Conservation (phyloP, 163 green algal species). For the Coccomyxa subellipsoidea region DNA sequence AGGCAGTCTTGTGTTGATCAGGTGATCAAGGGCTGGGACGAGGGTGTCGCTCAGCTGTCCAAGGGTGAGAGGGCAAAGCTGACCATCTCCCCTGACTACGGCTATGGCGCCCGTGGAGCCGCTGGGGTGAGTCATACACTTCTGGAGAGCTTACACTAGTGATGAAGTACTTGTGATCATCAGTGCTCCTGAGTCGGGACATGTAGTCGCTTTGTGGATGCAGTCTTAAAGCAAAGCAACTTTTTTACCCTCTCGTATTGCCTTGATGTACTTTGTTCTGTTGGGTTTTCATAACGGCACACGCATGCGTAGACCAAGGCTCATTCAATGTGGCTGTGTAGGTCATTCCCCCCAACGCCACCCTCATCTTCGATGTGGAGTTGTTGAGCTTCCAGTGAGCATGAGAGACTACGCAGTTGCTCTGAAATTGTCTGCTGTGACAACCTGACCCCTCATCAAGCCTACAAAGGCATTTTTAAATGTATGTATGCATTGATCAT, state of each 20-base stretch:
- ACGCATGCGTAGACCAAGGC: too few relatives aligned
- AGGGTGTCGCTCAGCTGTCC: constrained; percentile 64
- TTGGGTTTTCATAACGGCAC: neutral
- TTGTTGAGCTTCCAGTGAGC: constrained; percentile 45
- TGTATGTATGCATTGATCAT: too few relatives aligned
- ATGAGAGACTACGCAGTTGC: neutral
- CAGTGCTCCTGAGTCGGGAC: too few relatives aligned
- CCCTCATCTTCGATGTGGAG: constrained; percentile 83
- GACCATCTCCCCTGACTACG: constrained; percentile 67
- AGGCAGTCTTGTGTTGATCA: too few relatives aligned
- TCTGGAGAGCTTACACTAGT: too few relatives aligned
- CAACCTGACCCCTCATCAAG: too few relatives aligned
- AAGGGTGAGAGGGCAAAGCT: constrained; percentile 66
- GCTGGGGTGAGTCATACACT: constrained; percentile 18
- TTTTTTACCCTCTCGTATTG: neutral
- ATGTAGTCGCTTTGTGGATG: too few relatives aligned
- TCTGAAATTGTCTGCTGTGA: too few relatives aligned
- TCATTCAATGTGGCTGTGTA: constrained; percentile 4
- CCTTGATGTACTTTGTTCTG: neutral
- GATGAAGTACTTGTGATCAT: too few relatives aligned
- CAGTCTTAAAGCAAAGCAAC: too few relatives aligned
- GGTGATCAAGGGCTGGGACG: constrained; percentile 65
- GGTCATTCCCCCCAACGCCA: constrained; percentile 75
- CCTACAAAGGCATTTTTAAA: too few relatives aligned
- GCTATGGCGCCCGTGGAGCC: constrained; percentile 49